These are phyloP conservation scores for Naganishia friedmannii DNA, from an alignment of 768 basidiomycete genomes.

Conservation along the genomic window DNA sequence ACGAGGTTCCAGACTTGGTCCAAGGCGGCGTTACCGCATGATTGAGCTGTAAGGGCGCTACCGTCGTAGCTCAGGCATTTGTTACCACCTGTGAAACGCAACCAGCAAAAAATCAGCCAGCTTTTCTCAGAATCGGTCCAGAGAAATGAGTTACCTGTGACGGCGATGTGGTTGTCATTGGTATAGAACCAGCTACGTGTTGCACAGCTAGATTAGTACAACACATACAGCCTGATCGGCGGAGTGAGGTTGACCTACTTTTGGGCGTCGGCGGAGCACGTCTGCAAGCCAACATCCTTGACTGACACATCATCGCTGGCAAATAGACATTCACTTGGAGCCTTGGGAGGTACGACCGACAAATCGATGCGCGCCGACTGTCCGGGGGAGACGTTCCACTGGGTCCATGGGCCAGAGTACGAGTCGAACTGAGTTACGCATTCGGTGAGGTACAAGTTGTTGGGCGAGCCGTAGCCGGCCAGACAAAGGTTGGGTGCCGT, in stretches of 20 bases:
- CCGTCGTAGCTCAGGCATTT: slow-evolving; percentile 46
- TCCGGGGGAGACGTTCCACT: slow-evolving; percentile 13
- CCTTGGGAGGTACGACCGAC: background rate
- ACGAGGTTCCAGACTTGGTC: slow-evolving; percentile 41
- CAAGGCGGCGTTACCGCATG: slow-evolving; percentile 46
- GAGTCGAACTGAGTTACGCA: slow-evolving; percentile 12
- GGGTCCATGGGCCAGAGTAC: slow-evolving; percentile 13
- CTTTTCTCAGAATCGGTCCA: too few species aligned
- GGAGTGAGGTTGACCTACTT: slow-evolving; percentile 3
- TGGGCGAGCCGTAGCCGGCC: slow-evolving; percentile 16
- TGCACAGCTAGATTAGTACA: too few species aligned
- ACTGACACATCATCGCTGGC: background rate
- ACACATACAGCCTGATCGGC: too few species aligned
- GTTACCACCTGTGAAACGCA: slow-evolving; percentile 45
- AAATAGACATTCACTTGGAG: background rate
- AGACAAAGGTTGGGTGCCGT: slow-evolving; percentile 23
- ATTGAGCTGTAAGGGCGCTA: slow-evolving; percentile 44
- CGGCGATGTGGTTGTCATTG: slow-evolving; percentile 45
- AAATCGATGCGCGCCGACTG: background rate
- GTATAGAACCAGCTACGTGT: slow-evolving; percentile 38
- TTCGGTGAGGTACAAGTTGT: slow-evolving; percentile 13
- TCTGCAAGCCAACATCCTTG: background rate
- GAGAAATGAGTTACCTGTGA: too few species aligned
- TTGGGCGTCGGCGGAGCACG: slow-evolving; percentile 7
- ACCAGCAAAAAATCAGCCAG: too few species aligned